Percentiles rank a stretch among this genome's conserved stretches.
These are phyloP conservation scores for Athelia sp. DNA, from an alignment of 1,284 basidiomycete genomes.

Conservation along the genomic window DNA sequence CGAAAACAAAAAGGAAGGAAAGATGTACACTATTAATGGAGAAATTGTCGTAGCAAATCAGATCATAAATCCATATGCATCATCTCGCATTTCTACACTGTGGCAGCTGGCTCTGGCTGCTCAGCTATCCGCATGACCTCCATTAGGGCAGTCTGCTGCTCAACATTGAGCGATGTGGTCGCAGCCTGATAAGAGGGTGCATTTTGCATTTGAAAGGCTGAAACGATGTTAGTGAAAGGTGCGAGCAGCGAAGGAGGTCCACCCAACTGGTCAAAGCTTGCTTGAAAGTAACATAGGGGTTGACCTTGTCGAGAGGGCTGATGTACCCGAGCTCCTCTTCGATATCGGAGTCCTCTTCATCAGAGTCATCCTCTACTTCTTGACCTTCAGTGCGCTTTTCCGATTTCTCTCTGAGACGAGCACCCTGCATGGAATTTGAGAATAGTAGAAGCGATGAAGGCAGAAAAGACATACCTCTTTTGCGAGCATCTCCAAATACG, in stretches of 20 bases:
- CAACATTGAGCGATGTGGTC: slow-evolving; percentile 63
- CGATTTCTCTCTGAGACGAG: slow-evolving; percentile 60
- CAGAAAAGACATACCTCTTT: slow-evolving; percentile 51
- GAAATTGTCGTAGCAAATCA: no score
- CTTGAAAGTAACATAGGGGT: slow-evolving; percentile 73
- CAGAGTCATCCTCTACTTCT: slow-evolving; percentile 44
- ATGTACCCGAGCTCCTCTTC: slow-evolving; percentile 79
- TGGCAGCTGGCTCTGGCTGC: slow-evolving; percentile 3
- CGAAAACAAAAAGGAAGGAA: no score
- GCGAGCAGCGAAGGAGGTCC: neutral
- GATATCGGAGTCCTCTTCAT: slow-evolving; percentile 52
- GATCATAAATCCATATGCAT: no score
- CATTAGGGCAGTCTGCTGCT: slow-evolving; percentile 76
- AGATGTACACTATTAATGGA: no score
- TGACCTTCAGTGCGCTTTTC: slow-evolving; percentile 41
- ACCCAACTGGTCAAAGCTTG: slow-evolving; percentile 64
- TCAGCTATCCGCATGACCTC: slow-evolving; percentile 71
- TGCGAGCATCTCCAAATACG: slow-evolving; percentile 76
- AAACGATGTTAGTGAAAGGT: neutral
- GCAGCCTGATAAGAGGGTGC: slow-evolving; percentile 59
- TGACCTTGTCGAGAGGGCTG: slow-evolving; percentile 69
- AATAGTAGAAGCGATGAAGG: slow-evolving; percentile 6
- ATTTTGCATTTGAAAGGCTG: slow-evolving; percentile 75
- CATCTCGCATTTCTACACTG: no score
- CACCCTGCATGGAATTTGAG: slow-evolving; percentile 39